These are phyloP conservation scores for Arctostaphylos glauca DNA, from an alignment of 148 eudicot genomes.

Conservation along the genomic window DNA sequence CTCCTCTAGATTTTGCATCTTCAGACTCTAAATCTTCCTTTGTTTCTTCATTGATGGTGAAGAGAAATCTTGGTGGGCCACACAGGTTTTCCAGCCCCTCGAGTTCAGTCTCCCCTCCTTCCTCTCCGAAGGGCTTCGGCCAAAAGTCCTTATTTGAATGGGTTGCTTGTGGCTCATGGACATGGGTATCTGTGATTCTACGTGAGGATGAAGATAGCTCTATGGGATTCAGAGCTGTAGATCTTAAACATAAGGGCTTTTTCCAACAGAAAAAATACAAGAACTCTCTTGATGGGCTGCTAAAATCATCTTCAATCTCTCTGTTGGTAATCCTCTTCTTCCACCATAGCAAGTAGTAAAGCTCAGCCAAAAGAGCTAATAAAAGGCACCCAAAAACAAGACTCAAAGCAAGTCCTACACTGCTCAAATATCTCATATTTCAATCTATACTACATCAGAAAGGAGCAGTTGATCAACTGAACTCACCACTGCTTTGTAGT, in stretches of 20 bases:
- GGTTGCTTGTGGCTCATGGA: conserved; percentile 28
- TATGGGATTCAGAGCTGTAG: conserved; percentile 24
- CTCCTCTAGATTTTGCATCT: conserved; percentile 34
- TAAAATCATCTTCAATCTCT: conserved; percentile 38
- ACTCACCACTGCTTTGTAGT: neutral
- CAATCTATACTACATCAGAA: conserved; percentile 5
- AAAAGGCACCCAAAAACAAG: conserved; percentile 61
- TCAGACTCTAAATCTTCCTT: conserved; percentile 72
- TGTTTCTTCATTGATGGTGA: conserved; percentile 75
- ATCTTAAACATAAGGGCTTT: conserved; percentile 31
- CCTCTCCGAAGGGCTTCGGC: conserved; percentile 35
- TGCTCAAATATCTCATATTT: conserved; percentile 62
- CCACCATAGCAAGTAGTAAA: conserved; percentile 85
- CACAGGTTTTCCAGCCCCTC: conserved; percentile 21
- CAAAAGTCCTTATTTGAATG: conserved; percentile 24
- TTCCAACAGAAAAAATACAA: conserved; percentile 42
- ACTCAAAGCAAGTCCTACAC: conserved; percentile 66
- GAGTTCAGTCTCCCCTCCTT: conserved; percentile 23
- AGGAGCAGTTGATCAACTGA: neutral
- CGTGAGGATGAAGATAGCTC: conserved; percentile 21
- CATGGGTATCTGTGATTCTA: conserved; percentile 19
- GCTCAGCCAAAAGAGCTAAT: conserved; percentile 62
- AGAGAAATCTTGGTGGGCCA: conserved; percentile 69
- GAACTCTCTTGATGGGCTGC: conserved; percentile 36
- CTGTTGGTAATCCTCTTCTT: conserved; percentile 47